Conservation (phyloP, 2,329 filamentous ascomycete genomes). For the Trichoderma sp. region DNA sequence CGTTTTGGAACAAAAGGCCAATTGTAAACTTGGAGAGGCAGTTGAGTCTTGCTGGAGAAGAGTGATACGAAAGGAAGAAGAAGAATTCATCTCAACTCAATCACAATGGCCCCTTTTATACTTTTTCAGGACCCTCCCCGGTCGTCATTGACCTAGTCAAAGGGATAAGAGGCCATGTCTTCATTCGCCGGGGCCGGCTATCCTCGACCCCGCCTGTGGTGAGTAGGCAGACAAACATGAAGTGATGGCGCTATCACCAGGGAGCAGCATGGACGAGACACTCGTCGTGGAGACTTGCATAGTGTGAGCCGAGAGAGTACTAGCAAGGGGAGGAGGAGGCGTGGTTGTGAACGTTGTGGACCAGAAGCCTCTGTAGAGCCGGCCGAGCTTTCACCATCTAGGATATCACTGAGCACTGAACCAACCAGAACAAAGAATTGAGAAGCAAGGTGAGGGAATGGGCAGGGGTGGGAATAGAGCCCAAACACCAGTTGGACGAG, state of each 20-base stretch:
- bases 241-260: slow-evolving; percentile 35
- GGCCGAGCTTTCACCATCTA: background rate
- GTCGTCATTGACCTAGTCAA: slow-evolving; percentile 38
- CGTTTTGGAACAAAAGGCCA: background rate
- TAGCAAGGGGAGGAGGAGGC: slow-evolving; percentile 26
- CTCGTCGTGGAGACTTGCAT: slow-evolving; percentile 39
- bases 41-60: slow-evolving; percentile 13
- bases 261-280: slow-evolving; percentile 33
- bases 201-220: slow-evolving; percentile 45
- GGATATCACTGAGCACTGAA: slow-evolving; percentile 13
- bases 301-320: slow-evolving; percentile 37
- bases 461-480: slow-evolving; percentile 30
- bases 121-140: slow-evolving; percentile 47
- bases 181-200: slow-evolving; percentile 44
- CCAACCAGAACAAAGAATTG: slow-evolving; percentile 24
- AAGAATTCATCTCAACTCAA: slow-evolving; percentile 46
- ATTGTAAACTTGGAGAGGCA: background rate
- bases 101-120: slow-evolving; percentile 64
- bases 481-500: slow-evolving; percentile 19
- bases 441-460: slow-evolving; percentile 12
- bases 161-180: slow-evolving; percentile 46
- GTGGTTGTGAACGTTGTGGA: slow-evolving; percentile 28
- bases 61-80: slow-evolving; percentile 55
- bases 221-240: slow-evolving; percentile 36
- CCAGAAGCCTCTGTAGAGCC: slow-evolving; percentile 21